Base-by-base conservation (phyloP, 202 grass and related monocot genomes). In the Brachypodium distachyon region DNA sequence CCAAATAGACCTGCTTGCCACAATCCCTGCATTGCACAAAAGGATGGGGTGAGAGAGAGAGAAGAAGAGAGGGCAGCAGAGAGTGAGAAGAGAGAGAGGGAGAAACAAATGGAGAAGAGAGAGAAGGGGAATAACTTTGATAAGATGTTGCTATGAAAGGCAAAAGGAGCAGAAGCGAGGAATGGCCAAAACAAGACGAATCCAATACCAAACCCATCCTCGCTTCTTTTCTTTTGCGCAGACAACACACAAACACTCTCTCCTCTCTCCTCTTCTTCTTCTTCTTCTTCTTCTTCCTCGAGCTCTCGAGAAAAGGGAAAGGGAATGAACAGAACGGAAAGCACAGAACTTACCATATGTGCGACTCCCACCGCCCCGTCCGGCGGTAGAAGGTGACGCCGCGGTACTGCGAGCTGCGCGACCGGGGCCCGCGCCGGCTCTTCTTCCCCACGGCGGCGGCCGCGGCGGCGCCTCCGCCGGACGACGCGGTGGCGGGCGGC, bases 1-100 rank as follows among this genome's bases (percentile, higher is more conserved):
- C 95, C 77, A 97, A 68, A 92, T 97, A 97, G 70, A 97, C 95
- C 76, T 97, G 95, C 89, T 97, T 97, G 80, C 95, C 95, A 53
- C 95, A 97, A 88, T 97, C 95, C 95, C 95, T 97, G 87, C 88
- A 92, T 82, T 85, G 83, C 77, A 32, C 71, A 82, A 73, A 25
- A 67, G 65, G 47, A 61, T 28, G 36, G 50, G 37, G 14, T 5
- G 22, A 4, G 10, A 12, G 7, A 7, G 73, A 19, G 61, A 12
- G 72, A 48, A 43, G 11, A 16, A 27, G 64, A 25, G 43, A 74
- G 12, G 11, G 13, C 14, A 58, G 56, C 47, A 36, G 58, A 21
- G 31, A 17, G 63, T 46, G 81, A 70, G 68, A 42, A 3, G 49
- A n/a, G 68, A 42, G 4, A 49, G 41, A 29, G 22, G 47, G 37